A percentile compares a stretch with the other conserved stretches of the same genome.
Conservation (phyloP, 1,284 basidiomycete genomes). For the Tilletia setariae region DNA sequence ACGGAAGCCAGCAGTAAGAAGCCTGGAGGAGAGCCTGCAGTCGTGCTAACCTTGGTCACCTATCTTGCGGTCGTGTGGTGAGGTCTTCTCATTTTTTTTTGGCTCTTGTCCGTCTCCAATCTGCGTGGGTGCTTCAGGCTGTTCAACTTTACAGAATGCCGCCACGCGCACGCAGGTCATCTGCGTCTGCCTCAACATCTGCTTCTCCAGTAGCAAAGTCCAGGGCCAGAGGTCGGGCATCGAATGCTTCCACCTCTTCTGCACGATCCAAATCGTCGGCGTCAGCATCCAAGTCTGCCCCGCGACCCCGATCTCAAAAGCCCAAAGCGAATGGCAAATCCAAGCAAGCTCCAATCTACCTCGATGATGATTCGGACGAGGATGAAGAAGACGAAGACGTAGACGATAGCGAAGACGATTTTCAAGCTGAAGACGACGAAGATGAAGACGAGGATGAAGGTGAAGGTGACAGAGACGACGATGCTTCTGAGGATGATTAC, state of each 20-base stretch:
- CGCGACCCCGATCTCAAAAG: background rate
- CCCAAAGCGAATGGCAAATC: conserved; percentile 14
- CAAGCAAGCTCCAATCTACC: background rate
- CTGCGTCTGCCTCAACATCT: background rate
- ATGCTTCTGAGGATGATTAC: conserved; percentile 1
- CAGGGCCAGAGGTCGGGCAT: background rate
- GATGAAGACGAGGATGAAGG: conserved; percentile 2
- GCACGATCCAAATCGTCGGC: background rate
- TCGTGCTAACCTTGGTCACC: no score
- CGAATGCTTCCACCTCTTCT: background rate
- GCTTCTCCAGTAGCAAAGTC: background rate
- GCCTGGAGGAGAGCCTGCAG: no score
- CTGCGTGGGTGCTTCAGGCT: no score
- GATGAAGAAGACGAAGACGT: conserved; percentile 5
- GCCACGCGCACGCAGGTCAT: background rate
- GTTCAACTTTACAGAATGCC: background rate
- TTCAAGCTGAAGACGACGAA: background rate
- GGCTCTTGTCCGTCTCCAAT: no score
- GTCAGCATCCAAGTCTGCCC: background rate
- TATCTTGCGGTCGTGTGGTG: no score
- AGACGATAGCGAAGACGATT: conserved; percentile 11
- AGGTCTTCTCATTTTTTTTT: no score
- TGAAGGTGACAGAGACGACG: background rate
- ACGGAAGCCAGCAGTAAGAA: no score
- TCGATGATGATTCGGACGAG: conserved; percentile 11